Evolutionary conservation across 352 stramenopile species (phyloP), one percentile per base, ranked within the genome.

Genomic region (Globisporangium apiculatum): DNA sequence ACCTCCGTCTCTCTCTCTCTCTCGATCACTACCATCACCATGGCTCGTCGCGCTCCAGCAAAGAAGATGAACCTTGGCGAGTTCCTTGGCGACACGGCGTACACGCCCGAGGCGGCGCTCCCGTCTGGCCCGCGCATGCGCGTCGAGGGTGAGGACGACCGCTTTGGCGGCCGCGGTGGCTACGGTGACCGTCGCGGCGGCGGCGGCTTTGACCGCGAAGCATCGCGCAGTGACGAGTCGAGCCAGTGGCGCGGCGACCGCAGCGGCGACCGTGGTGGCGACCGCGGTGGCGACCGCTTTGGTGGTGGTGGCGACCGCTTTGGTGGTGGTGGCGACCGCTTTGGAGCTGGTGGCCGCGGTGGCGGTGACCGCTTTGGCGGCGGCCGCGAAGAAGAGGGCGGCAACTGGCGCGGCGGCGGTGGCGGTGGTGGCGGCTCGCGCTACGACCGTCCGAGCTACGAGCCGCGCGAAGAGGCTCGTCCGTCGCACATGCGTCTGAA

Each of bases 401-500:
- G 48, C 48, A 53, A 53, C 48, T 53, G 48, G 48, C 48, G 48
- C 24, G 48, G 55, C 17, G 50, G 45, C 24, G 64, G 67, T 41
- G 69, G 71, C 4, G 65, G 65, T 24, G 18, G 18, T 24, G 18
- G 18, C 18, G 18, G 18, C 17, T 90, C 79, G 45, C 81, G 81
- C 51, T 89, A 80, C 65, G 79, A 89, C 51, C 81, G 81, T n/a
- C 79, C 79, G 46, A 74, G 80, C 48, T 76, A 82, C 58, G 67
- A 83, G 1, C 80, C 80, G 51, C 59, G 58, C 37, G 69, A 74
- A 45, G 76, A 91, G 59, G 82, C 88, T 61, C 77, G 82, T 36
- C 82, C 82, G n/a, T 61, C 82, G 14, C 77, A 87, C 64, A 84
- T 92, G 79, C 78, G 80, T 36, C 57, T 92, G 60, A 92, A 92